Base-by-base conservation (phyloP, 495 filamentous ascomycete genomes). In the Xylaria curta region DNA sequence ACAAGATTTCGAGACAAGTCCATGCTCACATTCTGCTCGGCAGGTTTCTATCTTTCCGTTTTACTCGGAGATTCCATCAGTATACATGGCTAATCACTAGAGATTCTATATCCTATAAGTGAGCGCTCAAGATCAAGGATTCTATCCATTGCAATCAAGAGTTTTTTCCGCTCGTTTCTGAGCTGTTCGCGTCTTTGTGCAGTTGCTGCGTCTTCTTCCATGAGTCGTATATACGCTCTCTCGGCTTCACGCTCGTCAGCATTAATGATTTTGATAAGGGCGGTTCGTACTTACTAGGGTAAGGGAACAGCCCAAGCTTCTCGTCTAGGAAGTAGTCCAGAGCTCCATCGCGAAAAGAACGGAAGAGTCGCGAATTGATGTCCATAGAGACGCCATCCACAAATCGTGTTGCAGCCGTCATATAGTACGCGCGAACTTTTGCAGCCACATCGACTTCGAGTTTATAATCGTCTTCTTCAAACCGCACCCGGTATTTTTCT, bases 371-470 rank as follows among this genome's bases (percentile, higher is more conserved):
- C 0, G 78, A 76, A 64, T 81, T 78, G 69, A 86, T 77, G 60
- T 78, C 76, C 2, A 82, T 78, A 9, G 80, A 79, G 0, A 85
- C 79, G 59, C 73, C 73, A 71, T 88, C 86, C 0, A 81, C 76
- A 59, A 86, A 85, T 3, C 86, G 80, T 24, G 79, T 71, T 1
- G 80, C 81, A 0, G 84, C 83, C 1, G 81, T 83, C 13, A 80
- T 71, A 51, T 87, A 87, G 72, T 87, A 86, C 0, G 79, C 85
- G 0, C 84, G 67, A 8, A 86, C 80, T 38, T 81, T 84, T 1
- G 83, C 81, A 0, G 80, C 81, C 19, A 86, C 80, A 1, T 72
- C 72, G 8, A 87, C 59, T 65, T 87, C 85, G 0, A 69, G 56
- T 40, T 80, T 71, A 59, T 79, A 86, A 7, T 73, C 70, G 70